Evolutionary conservation across 257 asterid species (phyloP), one percentile per base, ranked within the genome.

Genomic region (Agastache rugosa): DNA sequence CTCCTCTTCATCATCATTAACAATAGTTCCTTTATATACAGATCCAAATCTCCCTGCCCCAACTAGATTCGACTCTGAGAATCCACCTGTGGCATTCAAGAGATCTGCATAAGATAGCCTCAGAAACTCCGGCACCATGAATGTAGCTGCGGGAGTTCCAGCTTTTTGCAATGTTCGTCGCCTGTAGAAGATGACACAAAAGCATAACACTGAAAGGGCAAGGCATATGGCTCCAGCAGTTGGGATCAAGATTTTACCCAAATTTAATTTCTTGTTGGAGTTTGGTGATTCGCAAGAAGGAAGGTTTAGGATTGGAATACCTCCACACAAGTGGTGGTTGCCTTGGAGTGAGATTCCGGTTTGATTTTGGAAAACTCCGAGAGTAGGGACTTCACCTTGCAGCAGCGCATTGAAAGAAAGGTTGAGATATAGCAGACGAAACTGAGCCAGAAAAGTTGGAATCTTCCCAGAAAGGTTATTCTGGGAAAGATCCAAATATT

Each of bases 391-490:
- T 16, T 47, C 20, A 47, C 54, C 54, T 47, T 47, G 20, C 10
- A 42, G 1, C 34, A 29, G 34, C 16, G 15, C 48, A 42, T 42
- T 42, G 48, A 42, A 68, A 2, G 73, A 68, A 8, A 68, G 25
- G 10, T 50, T 68, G 50, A 68, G 53, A 9, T 17, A 16, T 6
- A 3, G n/a, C 39, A 67, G 47, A 27, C 8, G 14, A 6, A 50
- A 6, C 27, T 7, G 3, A 1, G 3, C 34, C 8, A 69, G 37
- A 54, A 11, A 69, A 6, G 23, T 19, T 19, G 74, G 74, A 27
- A 69, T 34, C 1, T 6, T 11, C 25, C 73, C 63, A 1, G 73
- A 68, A n/a, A 79, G 60, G 16, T 70, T 76, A 60, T 79, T 79
- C 3, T 16, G 20, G 20, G 54, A 47, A 4, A 47, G 75, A 69